phyloP scores from a whole-genome alignment of 371 early-diverging fungal genomes.

The Rhizopus stolonifer region DNA sequence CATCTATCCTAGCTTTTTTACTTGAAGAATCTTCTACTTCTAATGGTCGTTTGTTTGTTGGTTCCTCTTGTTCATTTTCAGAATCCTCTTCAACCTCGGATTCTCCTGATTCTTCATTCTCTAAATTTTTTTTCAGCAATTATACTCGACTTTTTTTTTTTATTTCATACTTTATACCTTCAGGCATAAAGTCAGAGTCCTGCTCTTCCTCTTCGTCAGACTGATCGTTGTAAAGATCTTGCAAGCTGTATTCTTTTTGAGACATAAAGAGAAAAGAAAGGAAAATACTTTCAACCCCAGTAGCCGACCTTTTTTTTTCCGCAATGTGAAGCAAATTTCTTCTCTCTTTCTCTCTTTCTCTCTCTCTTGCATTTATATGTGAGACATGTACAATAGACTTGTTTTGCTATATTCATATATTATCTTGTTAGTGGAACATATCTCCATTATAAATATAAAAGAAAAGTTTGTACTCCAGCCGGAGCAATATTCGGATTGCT shows the following conservation, averaged over 20 bases:
- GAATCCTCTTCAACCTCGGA: conserved; percentile 13
- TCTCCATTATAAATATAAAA: no score
- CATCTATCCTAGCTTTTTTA: conserved; percentile 40
- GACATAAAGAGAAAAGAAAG: background rate
- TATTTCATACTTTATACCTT: conserved; percentile 7
- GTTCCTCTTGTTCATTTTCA: background rate
- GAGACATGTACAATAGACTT: no score
- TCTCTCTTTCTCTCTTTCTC: no score
- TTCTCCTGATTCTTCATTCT: background rate
- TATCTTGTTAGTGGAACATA: no score
- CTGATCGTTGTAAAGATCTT: conserved; percentile 20
- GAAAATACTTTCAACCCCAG: background rate
- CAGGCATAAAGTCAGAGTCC: conserved; percentile 28
- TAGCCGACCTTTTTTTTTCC: background rate
- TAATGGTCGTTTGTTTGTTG: conserved; percentile 4
- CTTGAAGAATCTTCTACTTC: conserved; percentile 4
- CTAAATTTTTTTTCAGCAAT: background rate
- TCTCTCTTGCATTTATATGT: no score
- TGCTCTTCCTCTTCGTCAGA: conserved; percentile 23
- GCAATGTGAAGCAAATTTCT: no score
- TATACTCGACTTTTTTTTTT: background rate
- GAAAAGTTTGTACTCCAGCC: no score
- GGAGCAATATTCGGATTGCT: no score
- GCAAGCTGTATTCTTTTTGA: conserved; percentile 3
- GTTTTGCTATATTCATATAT: no score